These are phyloP conservation scores for Paecilomyces sp. DNA, from an alignment of 2,329 filamentous ascomycete genomes.

Conservation along the genomic window DNA sequence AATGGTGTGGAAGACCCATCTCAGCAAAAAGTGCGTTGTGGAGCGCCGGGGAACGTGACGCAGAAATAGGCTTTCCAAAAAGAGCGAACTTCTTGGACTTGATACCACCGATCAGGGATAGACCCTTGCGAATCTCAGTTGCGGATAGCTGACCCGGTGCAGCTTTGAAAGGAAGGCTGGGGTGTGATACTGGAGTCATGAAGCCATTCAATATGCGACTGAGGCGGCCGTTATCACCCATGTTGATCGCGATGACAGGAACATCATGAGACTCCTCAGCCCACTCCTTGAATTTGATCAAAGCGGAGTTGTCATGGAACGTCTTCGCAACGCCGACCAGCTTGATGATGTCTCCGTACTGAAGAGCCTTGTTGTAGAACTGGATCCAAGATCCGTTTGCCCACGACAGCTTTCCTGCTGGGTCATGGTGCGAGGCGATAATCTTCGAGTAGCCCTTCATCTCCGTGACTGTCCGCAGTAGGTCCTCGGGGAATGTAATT, in stretches of 20 bases:
- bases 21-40: conserved; percentile 78
- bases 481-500: conserved; percentile 71
- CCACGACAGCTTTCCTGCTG: conserved; percentile 72
- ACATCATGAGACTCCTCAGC: conserved; percentile 65
- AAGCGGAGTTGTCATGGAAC: conserved; percentile 78
- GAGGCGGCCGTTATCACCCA: conserved; percentile 80
- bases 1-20: conserved; percentile 77
- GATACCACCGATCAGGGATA: conserved; percentile 73
- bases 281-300: conserved; percentile 72
- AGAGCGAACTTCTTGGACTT: conserved; percentile 71
- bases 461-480: conserved; percentile 62
- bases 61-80: conserved; percentile 76
- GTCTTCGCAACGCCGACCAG: conserved; percentile 73
- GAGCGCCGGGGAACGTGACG: conserved; percentile 77
- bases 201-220: conserved; percentile 87
- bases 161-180: conserved; percentile 81
- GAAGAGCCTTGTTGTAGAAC: conserved; percentile 81
- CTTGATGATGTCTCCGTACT: conserved; percentile 91
- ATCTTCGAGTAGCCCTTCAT: conserved; percentile 69
- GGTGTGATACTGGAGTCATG: conserved; percentile 90
- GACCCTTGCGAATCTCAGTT: conserved; percentile 72
- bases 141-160: conserved; percentile 91
- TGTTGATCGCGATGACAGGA: conserved; percentile 93
- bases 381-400: conserved; percentile 85
- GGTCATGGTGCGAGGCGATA: conserved; percentile 94